A percentile compares a stretch with the other conserved stretches of the same genome.
Conservation (phyloP, 305 asterid genomes). For the Fraxinus platypoda region DNA sequence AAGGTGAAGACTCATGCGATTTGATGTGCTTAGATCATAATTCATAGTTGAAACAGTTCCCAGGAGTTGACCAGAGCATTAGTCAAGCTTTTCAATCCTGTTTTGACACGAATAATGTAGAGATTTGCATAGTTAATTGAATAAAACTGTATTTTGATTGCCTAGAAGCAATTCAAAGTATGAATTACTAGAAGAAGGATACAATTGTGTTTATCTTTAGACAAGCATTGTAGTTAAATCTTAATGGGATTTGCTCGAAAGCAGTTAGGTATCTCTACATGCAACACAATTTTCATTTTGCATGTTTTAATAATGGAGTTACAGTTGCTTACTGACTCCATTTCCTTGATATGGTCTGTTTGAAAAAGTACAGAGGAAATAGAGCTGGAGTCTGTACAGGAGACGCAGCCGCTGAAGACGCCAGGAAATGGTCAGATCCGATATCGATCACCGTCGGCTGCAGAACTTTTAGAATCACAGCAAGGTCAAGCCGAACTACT, state of each 20-base stretch:
- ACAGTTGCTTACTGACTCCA: neutral
- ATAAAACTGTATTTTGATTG: neutral
- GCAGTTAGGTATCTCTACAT: neutral
- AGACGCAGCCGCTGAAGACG: constrained; percentile 60
- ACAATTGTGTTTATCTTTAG: neutral
- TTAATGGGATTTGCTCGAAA: neutral
- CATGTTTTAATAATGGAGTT: neutral
- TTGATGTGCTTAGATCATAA: neutral
- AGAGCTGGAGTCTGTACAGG: constrained; percentile 78
- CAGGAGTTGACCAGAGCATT: neutral
- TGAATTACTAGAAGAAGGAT: neutral
- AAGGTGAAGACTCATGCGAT: neutral
- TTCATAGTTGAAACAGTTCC: neutral
- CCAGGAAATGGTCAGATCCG: constrained; percentile 87
- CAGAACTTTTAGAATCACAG: constrained; percentile 60
- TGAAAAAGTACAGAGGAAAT: constrained; percentile 23
- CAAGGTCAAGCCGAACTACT: constrained; percentile 29
- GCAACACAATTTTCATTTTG: neutral
- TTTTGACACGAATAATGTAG: neutral
- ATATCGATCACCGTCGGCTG: constrained; percentile 83
- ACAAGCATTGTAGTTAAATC: neutral
- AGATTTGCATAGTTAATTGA: neutral
- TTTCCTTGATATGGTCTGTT: neutral
- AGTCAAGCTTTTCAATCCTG: neutral
- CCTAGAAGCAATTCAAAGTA: neutral